These are phyloP conservation scores for Eudorina sp. DNA, from an alignment of 139 green algal species.

Conservation along the genomic window DNA sequence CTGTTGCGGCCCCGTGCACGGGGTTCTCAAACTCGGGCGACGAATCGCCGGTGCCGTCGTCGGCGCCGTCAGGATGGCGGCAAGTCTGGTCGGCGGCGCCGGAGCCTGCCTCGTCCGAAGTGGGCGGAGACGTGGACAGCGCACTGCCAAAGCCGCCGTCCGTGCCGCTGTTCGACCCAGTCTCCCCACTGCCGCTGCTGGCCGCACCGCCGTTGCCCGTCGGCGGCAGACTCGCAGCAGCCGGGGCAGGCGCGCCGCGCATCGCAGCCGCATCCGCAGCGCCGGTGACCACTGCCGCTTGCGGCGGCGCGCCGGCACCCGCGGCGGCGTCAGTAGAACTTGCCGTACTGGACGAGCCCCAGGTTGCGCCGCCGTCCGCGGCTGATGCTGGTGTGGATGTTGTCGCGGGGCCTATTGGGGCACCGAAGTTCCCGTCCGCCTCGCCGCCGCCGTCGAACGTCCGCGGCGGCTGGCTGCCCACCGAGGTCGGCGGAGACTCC, in stretches of 20 bases:
- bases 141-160: constrained; percentile 23
- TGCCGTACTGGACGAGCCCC: constrained; percentile 6
- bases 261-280: not conserved
- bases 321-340: not conserved
- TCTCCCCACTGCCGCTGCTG: not conserved
- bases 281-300: not conserved
- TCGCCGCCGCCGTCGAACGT: not conserved
- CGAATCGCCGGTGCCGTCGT: not conserved
- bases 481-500: not conserved
- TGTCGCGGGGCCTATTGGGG: no score
- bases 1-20: not conserved
- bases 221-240: not conserved
- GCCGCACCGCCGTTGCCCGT: not conserved
- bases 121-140: not conserved
- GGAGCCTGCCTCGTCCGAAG: not conserved
- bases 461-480: not conserved
- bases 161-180: not conserved
- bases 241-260: not conserved
- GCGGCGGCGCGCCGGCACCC: not conserved
- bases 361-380: not conserved
- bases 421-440: no score
- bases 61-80: not conserved
- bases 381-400: no score
- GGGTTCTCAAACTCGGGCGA: no score
- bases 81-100: not conserved